These are phyloP conservation scores for Phytopythium chamaehyphon DNA, from an alignment of 352 stramenopile genomes.

Conservation along the genomic window DNA sequence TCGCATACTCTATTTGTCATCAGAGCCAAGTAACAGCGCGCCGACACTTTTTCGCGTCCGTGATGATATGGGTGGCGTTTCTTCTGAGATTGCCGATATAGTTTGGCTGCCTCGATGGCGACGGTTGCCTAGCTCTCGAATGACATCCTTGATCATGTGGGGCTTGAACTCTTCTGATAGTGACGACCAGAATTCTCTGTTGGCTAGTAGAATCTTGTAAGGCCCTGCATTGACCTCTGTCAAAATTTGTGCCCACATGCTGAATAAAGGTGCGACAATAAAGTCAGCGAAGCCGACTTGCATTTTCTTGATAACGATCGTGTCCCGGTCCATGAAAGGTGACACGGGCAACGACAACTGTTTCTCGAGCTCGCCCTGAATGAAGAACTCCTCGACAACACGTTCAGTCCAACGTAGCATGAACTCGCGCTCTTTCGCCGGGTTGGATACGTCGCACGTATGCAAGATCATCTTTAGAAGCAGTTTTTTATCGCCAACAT, in stretches of 20 bases:
- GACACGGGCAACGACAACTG: conserved; percentile 82
- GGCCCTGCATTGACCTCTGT: conserved; percentile 55
- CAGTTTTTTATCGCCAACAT: conserved; percentile 82
- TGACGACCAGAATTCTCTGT: conserved; percentile 81
- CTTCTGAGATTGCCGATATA: conserved; percentile 27
- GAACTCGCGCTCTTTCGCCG: conserved; percentile 81
- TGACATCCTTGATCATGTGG: conserved; percentile 77
- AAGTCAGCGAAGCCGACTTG: conserved; percentile 96
- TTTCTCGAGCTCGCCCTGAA: conserved; percentile 95
- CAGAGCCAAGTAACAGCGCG: conserved; percentile 40
- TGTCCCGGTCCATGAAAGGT: conserved; percentile 92
- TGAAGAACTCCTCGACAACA: conserved; percentile 95
- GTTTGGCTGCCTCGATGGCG: conserved; percentile 17
- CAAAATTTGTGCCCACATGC: conserved; percentile 81
- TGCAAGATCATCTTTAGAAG: conserved; percentile 90
- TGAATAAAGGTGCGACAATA: conserved; percentile 87
- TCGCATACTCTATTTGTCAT: conserved; percentile 21
- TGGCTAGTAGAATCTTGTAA: conserved; percentile 66
- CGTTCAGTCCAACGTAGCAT: conserved; percentile 92
- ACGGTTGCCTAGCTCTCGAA: conserved; percentile 43
- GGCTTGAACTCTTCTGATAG: conserved; percentile 83
- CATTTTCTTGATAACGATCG: conserved; percentile 90
- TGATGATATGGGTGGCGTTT: conserved; percentile 18
- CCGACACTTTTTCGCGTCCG: conserved; percentile 36
- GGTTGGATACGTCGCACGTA: conserved; percentile 94